Evolutionary conservation across 805 yeast species (phyloP).

Genomic region (Candida stauntonica): DNA sequence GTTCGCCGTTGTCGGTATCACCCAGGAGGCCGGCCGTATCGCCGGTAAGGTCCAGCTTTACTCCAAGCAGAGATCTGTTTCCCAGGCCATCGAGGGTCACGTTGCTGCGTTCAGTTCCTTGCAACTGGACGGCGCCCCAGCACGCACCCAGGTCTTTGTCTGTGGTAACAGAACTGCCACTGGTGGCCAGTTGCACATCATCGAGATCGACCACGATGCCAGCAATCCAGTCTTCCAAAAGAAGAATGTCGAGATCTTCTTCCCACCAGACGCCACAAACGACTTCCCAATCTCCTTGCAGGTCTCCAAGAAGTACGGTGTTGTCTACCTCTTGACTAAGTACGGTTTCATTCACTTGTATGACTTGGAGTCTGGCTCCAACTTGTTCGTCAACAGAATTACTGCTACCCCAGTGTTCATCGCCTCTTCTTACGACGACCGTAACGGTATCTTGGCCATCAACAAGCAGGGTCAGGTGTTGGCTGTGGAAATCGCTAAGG

Average conservation of each 20-base stretch:
- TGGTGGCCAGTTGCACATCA: conserved; percentile 77
- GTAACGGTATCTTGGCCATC: conserved; percentile 85
- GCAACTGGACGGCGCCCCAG: conserved; percentile 64
- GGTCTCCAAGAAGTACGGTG: conserved; percentile 80
- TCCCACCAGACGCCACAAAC: conserved; percentile 93
- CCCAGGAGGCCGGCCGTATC: conserved; percentile 89
- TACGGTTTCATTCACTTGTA: conserved; percentile 95
- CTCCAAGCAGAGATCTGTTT: conserved; percentile 82
- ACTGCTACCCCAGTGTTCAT: conserved; percentile 95
- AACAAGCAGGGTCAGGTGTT: conserved; percentile 94
- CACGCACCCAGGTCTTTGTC: conserved; percentile 77
- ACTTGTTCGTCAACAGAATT: conserved; percentile 92
- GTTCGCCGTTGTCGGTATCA: conserved; percentile 94
- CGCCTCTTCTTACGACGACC: conserved; percentile 65
- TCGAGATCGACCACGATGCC: conserved; percentile 93
- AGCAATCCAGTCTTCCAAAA: conserved; percentile 83
- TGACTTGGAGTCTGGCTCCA: conserved; percentile 88
- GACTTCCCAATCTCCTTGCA: conserved; percentile 96
- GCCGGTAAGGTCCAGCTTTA: conserved; percentile 95
- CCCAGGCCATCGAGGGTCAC: conserved; percentile 97
- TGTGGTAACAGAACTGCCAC: conserved; percentile 86
- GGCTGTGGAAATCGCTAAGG: conserved; percentile 83
- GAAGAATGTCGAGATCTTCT: conserved; percentile 87
- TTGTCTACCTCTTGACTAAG: conserved; percentile 86
- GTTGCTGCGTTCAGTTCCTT: conserved; percentile 85